Base-by-base conservation (phyloP, 2,329 filamentous ascomycete species). In the Aspergillus sp. region DNA sequence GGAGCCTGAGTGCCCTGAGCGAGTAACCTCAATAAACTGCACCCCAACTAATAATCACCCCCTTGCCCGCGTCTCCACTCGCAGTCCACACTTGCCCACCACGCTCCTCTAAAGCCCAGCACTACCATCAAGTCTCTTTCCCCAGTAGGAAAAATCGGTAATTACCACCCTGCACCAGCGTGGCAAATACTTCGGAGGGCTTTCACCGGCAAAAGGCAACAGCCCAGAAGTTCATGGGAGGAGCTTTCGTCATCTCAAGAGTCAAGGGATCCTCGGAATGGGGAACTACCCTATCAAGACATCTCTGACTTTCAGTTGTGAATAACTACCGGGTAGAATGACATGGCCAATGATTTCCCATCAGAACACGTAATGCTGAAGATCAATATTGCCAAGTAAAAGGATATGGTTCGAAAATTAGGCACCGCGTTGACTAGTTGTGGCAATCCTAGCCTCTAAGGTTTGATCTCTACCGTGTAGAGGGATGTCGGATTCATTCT, bases 281-380 rank as follows among this genome's bases (percentile, higher is more conserved):
- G 30, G 9, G 40, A 50, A 46, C 32, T 36, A 20, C 41, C 40
- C 41, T 36, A 50, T 38, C n/a, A 40, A 50, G 40, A 45, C 42
- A 50, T 45, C 26, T 50, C 19, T 46, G 43, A 44, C 42, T 51
- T 46, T 51, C 20, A 45, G 41, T 42, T 40, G 14, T 40, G 14
- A 51, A 46, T 51, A 41, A 20, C 32, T 51, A 51, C 49, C 32
- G 32, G 49, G 7, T 46, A 51, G 43, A 51, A 46, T 46, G 43
- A 32, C 33, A 51, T 51, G 43, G 22, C 49, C 42, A 50, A 50
- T 50, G 41, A 16, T 44, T 40, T 35, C 40, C 41, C n/a, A 32
- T 26, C 30, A 50, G 45, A 45, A 45, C 41, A 44, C 41, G 44
- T 46, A 51, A 42, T 47, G 17, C 43, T 46, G 42, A 46, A 24